Conservation (phyloP, 495 filamentous ascomycete genomes). For the Penicillium paxilli region DNA sequence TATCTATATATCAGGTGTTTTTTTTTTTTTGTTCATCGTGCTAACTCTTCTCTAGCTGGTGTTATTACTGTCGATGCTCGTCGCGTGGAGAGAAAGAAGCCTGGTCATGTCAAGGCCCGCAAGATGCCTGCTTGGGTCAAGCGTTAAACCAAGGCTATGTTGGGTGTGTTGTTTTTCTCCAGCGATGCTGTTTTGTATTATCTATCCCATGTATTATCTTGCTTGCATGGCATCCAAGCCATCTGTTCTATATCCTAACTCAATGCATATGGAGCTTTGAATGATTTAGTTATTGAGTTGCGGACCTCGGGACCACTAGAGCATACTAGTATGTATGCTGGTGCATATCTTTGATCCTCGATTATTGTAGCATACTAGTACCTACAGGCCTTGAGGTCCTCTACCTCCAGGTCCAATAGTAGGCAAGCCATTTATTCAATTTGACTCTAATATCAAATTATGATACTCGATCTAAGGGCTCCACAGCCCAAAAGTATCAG, state of each 20-base stretch:
- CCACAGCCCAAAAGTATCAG: too few relatives aligned
- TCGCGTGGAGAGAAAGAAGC: slow-evolving; percentile 96
- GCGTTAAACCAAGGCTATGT: slow-evolving; percentile 40
- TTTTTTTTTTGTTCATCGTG: slow-evolving; percentile 17
- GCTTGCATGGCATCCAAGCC: slow-evolving; percentile 24
- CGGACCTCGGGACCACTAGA: too few relatives aligned
- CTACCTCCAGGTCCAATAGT: too few relatives aligned
- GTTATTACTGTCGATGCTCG: slow-evolving; percentile 89
- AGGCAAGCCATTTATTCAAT: too few relatives aligned
- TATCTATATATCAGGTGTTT: too few relatives aligned
- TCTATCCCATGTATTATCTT: slow-evolving; percentile 31
- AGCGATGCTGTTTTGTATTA: slow-evolving; percentile 10
- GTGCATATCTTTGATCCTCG: too few relatives aligned
- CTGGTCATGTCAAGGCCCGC: slow-evolving; percentile 89
- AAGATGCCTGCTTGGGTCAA: slow-evolving; percentile 99
- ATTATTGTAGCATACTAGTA: not conserved
- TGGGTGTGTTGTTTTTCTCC: slow-evolving; percentile 13
- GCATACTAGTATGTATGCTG: too few relatives aligned
- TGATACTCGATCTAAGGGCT: too few relatives aligned
- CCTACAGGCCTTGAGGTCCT: too few relatives aligned
- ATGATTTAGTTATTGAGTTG: slow-evolving; percentile 12
- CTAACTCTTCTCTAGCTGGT: slow-evolving; percentile 62
- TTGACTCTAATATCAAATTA: too few relatives aligned
- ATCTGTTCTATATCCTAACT: slow-evolving; percentile 35
- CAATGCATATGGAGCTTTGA: slow-evolving; percentile 32